phyloP scores from a whole-genome alignment of 805 yeast genomes.

The Clavispora vitiphila region DNA sequence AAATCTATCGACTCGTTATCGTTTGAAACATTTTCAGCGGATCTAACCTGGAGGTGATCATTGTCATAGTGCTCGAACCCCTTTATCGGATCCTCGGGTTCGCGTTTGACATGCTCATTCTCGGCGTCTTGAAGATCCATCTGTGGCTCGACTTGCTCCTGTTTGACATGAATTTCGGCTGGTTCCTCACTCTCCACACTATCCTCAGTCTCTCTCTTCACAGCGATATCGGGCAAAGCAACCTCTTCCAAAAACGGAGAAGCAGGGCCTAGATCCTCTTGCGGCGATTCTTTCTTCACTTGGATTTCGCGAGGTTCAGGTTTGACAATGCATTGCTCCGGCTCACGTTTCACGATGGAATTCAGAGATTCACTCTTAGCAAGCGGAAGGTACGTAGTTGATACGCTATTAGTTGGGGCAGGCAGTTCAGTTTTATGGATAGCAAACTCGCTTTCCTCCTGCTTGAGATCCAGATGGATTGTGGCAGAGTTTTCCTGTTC shows the following conservation, averaged over 20 bases:
- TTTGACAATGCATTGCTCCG: neutral
- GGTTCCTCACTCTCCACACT: neutral
- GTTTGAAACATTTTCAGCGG: neutral
- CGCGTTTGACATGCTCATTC: neutral
- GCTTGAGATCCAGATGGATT: too few species aligned
- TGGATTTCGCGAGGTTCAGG: neutral
- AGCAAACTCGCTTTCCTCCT: neutral
- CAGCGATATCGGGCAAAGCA: neutral
- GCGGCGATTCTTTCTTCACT: neutral
- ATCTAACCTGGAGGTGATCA: neutral
- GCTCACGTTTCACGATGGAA: constrained; percentile 3
- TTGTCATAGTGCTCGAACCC: neutral
- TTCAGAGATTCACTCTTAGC: neutral
- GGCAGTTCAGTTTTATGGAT: too few species aligned
- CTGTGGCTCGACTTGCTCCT: neutral
- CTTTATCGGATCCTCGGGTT: neutral
- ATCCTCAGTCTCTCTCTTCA: neutral
- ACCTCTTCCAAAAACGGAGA: neutral
- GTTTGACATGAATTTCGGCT: neutral
- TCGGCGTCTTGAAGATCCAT: neutral
- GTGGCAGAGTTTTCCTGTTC: too few species aligned
- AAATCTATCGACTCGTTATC: neutral
- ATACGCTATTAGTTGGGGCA: neutral
- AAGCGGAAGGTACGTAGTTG: neutral
- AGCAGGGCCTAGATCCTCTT: neutral